Evolutionary conservation across 352 stramenopile species (phyloP).

Genomic region (Phytophthora colocasiae): DNA sequence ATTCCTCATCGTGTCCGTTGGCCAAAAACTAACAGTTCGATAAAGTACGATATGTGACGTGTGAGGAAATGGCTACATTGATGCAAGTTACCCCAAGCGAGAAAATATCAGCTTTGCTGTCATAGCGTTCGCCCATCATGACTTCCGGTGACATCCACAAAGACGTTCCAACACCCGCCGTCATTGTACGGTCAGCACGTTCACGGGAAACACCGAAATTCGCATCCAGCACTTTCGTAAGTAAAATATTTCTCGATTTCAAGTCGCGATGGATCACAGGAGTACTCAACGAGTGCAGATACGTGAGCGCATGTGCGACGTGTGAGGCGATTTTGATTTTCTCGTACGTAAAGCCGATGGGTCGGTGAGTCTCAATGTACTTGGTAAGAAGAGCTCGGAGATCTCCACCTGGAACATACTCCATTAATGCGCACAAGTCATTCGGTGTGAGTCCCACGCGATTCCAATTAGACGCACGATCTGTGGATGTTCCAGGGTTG

Average conservation of each 20-base stretch:
- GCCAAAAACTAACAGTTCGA: not conserved
- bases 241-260: conserved; percentile 1
- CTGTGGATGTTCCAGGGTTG: conserved; percentile 39
- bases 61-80: conserved; percentile 11
- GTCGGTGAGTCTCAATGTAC: not conserved
- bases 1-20: not conserved
- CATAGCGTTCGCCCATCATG: not conserved
- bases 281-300: conserved; percentile 36
- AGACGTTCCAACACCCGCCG: not conserved
- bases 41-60: conserved; percentile 22
- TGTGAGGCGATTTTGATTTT: conserved; percentile 47
- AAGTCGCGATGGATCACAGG: conserved; percentile 35
- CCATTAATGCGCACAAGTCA: conserved; percentile 44
- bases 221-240: not conserved
- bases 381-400: conserved; percentile 26
- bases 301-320: conserved; percentile 42
- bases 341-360: conserved; percentile 25
- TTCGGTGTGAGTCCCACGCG: conserved; percentile 41
- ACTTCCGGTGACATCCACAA: not conserved
- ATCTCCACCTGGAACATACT: conserved; percentile 45
- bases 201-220: not conserved
- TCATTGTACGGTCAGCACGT: not conserved
- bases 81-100: not conserved
- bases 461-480: conserved; percentile 51
- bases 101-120: not conserved